Conservation (phyloP, 164 flowering plant species). For the Akebia trifoliata region DNA sequence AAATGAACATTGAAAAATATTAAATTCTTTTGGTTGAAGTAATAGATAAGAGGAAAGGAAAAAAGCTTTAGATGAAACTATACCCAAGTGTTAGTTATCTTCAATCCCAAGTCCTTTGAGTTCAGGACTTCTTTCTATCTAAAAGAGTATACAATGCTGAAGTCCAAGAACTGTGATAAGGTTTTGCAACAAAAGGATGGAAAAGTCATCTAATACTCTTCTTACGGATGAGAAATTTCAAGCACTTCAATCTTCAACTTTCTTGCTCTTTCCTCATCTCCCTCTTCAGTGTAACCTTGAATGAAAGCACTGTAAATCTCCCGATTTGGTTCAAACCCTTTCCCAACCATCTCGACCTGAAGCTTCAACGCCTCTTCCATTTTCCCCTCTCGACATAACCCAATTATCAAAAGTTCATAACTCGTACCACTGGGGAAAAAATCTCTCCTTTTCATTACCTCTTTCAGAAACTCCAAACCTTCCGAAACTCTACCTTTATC, state of each 20-base stretch:
- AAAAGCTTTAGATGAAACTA: no score
- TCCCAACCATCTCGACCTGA: conserved; percentile 79
- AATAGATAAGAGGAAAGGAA: no score
- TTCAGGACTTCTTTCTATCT: no score
- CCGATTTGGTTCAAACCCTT: conserved; percentile 54
- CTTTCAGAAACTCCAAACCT: conserved; percentile 40
- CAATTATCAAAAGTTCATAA: conserved; percentile 47
- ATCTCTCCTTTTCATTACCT: conserved; percentile 22
- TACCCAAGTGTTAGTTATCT: no score
- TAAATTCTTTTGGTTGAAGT: no score
- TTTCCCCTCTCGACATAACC: conserved; percentile 53
- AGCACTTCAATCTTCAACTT: conserved; percentile 55
- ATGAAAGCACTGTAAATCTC: conserved; percentile 58
- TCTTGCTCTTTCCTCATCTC: conserved; percentile 40
- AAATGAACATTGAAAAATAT: no score
- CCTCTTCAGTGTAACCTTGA: conserved; percentile 45
- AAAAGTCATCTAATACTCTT: conserved; percentile 3
- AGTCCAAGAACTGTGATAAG: no score
- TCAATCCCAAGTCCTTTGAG: no score
- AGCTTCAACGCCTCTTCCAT: conserved; percentile 68
- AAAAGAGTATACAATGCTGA: no score
- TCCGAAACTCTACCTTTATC: conserved; percentile 31
- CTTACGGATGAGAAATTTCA: conserved; percentile 10
- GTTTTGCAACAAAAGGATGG: no score
- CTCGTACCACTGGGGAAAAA: conserved; percentile 33